A percentile compares a stretch with the other conserved stretches of the same genome.
Conservation (phyloP, 148 eudicot species). For the Fagopyrum tataricum region DNA sequence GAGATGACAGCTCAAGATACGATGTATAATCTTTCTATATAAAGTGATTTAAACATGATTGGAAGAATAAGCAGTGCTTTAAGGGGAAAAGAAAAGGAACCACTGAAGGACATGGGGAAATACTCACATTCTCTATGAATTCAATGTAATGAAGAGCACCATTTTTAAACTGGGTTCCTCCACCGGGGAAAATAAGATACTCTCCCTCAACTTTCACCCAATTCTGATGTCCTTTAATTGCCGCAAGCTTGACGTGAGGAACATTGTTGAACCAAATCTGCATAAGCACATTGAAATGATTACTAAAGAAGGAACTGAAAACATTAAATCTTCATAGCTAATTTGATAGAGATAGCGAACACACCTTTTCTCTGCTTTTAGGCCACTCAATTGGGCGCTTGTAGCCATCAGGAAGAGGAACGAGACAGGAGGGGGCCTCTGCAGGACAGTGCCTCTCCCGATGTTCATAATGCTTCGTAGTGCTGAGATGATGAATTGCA, state of each 20-base stretch:
- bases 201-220: slow-evolving; percentile 95
- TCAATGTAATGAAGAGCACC: slow-evolving; percentile 98
- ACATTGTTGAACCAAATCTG: slow-evolving; percentile 94
- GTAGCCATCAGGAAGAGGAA: slow-evolving; percentile 61
- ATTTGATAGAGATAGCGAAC: background rate
- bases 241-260: slow-evolving; percentile 82
- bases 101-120: background rate
- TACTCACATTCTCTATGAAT: slow-evolving; percentile 62
- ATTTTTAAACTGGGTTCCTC: slow-evolving; percentile 95
- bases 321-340: background rate
- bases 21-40: background rate
- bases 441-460: slow-evolving; percentile 68
- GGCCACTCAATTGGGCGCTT: slow-evolving; percentile 54
- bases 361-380: slow-evolving; percentile 60
- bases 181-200: slow-evolving; percentile 94
- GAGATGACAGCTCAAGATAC: background rate
- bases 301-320: background rate
- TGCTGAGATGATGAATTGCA: slow-evolving; percentile 57
- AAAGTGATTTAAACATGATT: background rate
- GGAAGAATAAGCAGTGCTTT: background rate
- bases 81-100: background rate
- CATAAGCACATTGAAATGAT: slow-evolving; percentile 13
- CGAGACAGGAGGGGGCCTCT: slow-evolving; percentile 56
- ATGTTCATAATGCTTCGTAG: slow-evolving; percentile 88
- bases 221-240: slow-evolving; percentile 87